Conservation (phyloP, 148 eudicot species). For the Polygonum aviculare region DNA sequence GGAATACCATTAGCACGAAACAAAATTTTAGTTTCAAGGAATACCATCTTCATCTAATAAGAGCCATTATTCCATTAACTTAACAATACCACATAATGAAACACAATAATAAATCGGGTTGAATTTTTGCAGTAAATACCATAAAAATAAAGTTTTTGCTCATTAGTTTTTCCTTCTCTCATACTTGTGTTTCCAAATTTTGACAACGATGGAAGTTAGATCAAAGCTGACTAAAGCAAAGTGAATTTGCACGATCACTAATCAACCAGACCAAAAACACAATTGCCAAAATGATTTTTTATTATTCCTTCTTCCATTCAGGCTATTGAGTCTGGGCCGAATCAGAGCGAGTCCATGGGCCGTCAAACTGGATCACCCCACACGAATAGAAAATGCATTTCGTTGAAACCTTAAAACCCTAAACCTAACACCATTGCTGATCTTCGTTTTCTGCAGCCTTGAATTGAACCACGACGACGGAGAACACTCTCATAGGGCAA, state of each 20-base stretch:
- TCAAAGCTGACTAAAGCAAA: background rate
- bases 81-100: too few species aligned
- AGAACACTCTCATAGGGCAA: background rate
- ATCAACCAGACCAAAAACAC: background rate
- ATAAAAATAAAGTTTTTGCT: too few species aligned
- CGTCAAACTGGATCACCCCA: background rate
- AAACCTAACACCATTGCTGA: background rate
- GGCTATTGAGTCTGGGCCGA: background rate
- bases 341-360: background rate
- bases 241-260: too few species aligned
- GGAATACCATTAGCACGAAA: too few species aligned
- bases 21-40: too few species aligned
- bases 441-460: conserved; percentile 1
- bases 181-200: too few species aligned
- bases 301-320: conserved; percentile 62
- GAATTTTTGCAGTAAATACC: too few species aligned
- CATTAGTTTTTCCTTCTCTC: too few species aligned
- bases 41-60: too few species aligned
- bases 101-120: too few species aligned
- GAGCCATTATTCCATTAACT: too few species aligned
- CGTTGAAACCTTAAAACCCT: conserved; percentile 4
- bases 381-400: background rate
- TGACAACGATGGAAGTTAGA: too few species aligned
- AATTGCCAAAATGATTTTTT: conserved; percentile 57
- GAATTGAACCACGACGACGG: conserved; percentile 3